phyloP scores from a whole-genome alignment of 306 rosid genomes.

The Malus domestica region ASM211411v1 NC_041796.1:5404001-5404500 shows the following conservation, averaged over 20 bases:
- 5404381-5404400: not conserved
- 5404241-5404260: constrained; percentile 34
- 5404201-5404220: constrained; percentile 53
- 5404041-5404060: constrained; percentile 76
- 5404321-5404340: not conserved
- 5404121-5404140: constrained; percentile 77
- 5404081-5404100: not conserved
- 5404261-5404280: not conserved
- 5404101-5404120: constrained; percentile 44
- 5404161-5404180: constrained; percentile 40
- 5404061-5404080: constrained; percentile 13
- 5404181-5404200: constrained; percentile 43
- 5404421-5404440: constrained; percentile 50
- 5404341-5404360: not conserved
- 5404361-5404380: not conserved
- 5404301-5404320: not conserved
- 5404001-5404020: constrained; percentile 27
- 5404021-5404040: constrained; percentile 73
- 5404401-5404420: not conserved
- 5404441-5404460: constrained; percentile 82
- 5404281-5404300: not conserved
- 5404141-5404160: constrained; percentile 48
- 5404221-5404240: constrained; percentile 39
- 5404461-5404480: constrained; percentile 63
- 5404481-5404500: constrained; percentile 49